phyloP scores from a whole-genome alignment of 1,284 basidiomycete species.

The Ganoderma boninense region DNA sequence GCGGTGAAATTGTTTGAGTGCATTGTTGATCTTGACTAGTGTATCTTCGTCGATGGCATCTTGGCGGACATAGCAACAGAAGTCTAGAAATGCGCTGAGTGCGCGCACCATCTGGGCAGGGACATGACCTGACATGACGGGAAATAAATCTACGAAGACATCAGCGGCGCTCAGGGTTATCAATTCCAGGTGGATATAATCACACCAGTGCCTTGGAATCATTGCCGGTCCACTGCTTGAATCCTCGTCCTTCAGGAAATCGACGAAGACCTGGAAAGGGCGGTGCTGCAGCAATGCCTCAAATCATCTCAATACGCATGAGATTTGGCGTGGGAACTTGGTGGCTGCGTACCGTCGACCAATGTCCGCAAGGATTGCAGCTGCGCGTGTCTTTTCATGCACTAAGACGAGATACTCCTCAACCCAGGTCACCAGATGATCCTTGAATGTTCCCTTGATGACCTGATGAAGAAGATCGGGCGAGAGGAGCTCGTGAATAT shows the following conservation, averaged over 20 bases:
- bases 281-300: constrained; percentile 14
- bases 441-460: constrained; percentile 18
- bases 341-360: constrained; percentile 29
- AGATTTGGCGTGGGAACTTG: too few relatives aligned
- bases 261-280: constrained; percentile 28
- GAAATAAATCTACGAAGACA: too few relatives aligned
- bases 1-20: background rate
- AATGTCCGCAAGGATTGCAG: constrained; percentile 22
- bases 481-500: constrained; percentile 16
- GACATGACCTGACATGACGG: background rate
- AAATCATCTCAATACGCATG: background rate
- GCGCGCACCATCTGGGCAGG: background rate
- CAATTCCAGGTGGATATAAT: too few relatives aligned
- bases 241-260: constrained; percentile 28
- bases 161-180: too few relatives aligned
- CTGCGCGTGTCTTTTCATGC: background rate
- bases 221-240: constrained; percentile 35
- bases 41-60: background rate
- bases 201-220: constrained; percentile 33
- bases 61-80: background rate
- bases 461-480: constrained; percentile 18
- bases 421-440: constrained; percentile 31
- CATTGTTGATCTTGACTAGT: background rate
- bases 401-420: constrained; percentile 5
- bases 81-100: background rate